Conservation (phyloP, 2,329 filamentous ascomycete species). For the Colletotrichum sidae region DNA sequence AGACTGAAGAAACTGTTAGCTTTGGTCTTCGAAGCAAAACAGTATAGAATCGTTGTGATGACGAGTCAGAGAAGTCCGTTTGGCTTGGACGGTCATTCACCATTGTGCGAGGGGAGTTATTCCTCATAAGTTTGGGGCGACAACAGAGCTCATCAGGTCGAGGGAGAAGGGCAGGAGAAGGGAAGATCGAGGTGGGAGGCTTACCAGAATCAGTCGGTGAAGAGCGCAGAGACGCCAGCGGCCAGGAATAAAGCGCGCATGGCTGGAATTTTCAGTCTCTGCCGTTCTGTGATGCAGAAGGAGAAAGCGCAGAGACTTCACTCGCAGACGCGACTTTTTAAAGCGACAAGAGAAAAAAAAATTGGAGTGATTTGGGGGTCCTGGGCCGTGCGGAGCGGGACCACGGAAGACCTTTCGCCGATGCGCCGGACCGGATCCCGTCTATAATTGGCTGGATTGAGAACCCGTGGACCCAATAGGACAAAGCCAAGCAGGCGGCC, state of each 20-base stretch:
- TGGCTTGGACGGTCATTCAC: constrained; percentile 68
- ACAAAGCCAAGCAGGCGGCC: too few species aligned
- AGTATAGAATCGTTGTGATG: constrained; percentile 14
- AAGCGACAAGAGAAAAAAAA: constrained; percentile 18
- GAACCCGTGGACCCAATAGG: neutral
- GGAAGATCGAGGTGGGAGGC: neutral
- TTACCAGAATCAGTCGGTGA: constrained; percentile 34
- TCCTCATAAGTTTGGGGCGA: constrained; percentile 63
- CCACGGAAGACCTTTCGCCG: constrained; percentile 32
- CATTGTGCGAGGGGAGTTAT: constrained; percentile 57
- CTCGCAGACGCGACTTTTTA: constrained; percentile 27
- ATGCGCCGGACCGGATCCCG: neutral
- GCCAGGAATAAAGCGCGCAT: constrained; percentile 20
- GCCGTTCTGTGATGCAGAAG: constrained; percentile 24
- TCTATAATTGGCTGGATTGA: neutral
- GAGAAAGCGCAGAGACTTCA: neutral
- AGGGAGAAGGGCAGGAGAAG: constrained; percentile 27
- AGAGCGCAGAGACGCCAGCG: constrained; percentile 22
- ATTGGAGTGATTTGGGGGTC: constrained; percentile 34
- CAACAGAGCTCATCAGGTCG: constrained; percentile 59
- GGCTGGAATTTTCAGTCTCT: constrained; percentile 19
- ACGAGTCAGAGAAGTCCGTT: constrained; percentile 64
- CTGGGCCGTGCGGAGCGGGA: constrained; percentile 30
- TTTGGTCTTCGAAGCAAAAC: neutral
- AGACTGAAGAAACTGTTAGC: constrained; percentile 17